These are phyloP conservation scores for Mortierella sp. DNA, from an alignment of 371 early-diverging fungal species.

Conservation along the genomic window DNA sequence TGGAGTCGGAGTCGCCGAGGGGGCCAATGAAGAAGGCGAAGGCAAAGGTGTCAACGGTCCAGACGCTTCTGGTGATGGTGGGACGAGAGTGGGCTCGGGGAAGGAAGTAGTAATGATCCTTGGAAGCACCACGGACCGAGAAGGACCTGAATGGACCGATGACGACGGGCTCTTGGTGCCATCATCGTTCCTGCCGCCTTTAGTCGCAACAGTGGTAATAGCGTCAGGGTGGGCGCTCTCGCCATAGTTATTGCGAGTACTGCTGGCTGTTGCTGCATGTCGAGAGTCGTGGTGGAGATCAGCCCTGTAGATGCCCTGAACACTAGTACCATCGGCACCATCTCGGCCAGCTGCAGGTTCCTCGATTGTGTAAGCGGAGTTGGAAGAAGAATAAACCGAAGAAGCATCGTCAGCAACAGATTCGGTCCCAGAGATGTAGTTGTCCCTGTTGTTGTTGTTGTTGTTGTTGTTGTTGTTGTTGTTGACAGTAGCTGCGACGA, in stretches of 20 bases:
- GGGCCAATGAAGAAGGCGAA: slow-evolving; percentile 5
- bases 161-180: background rate
- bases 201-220: background rate
- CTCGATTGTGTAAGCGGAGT: background rate
- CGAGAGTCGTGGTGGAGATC: background rate
- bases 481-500: background rate
- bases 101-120: slow-evolving; percentile 15
- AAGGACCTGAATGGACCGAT: background rate
- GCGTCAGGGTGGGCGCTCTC: background rate
- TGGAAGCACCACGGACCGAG: slow-evolving; percentile 14
- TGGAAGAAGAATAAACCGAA: background rate
- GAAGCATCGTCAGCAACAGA: background rate
- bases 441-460: background rate
- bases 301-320: background rate
- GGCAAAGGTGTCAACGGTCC: background rate
- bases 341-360: background rate
- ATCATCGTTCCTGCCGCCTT: background rate
- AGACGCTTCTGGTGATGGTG: background rate
- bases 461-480: background rate
- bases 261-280: background rate
- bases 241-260: background rate
- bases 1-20: background rate
- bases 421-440: background rate
- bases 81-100: background rate
- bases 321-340: background rate